A percentile compares a stretch with the other conserved stretches of the same genome.
Evolutionary conservation across 2,329 filamentous ascomycete genomes (phyloP).

Genomic region (Exophiala aquamarina): DNA sequence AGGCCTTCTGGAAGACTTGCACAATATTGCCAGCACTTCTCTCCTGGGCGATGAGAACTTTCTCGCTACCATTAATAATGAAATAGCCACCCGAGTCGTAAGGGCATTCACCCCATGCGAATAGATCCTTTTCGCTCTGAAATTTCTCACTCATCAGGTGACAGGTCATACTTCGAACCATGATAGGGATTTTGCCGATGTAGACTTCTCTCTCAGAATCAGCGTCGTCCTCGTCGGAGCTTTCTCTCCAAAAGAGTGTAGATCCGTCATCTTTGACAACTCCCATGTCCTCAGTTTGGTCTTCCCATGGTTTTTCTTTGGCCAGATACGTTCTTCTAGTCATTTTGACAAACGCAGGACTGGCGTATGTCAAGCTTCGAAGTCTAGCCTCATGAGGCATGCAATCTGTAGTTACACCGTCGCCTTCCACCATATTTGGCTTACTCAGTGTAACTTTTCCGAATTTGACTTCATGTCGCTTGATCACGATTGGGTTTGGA

Average conservation of each 20-base stretch:
- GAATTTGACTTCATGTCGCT: conserved; percentile 93
- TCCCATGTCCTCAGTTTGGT: conserved; percentile 60
- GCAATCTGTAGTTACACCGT: conserved; percentile 81
- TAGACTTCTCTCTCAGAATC: conserved; percentile 72
- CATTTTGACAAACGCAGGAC: conserved; percentile 86
- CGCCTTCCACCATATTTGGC: conserved; percentile 88
- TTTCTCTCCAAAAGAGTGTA: conserved; percentile 31
- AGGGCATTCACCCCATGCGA: conserved; percentile 91
- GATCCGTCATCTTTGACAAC: conserved; percentile 43
- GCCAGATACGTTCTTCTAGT: conserved; percentile 81
- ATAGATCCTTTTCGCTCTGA: conserved; percentile 74
- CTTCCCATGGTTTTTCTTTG: conserved; percentile 71
- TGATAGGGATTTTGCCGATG: conserved; percentile 93
- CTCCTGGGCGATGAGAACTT: conserved; percentile 96
- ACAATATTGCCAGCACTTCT: conserved; percentile 97
- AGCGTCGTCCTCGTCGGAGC: conserved; percentile 49
- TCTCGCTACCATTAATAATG: conserved; percentile 98
- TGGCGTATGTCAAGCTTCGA: conserved; percentile 93
- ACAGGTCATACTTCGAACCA: conserved; percentile 97
- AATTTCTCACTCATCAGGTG: conserved; percentile 55
- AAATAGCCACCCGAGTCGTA: conserved; percentile 99
- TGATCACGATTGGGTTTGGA: conserved; percentile 73
- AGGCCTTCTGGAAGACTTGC: conserved; percentile 97
- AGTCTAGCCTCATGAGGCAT: conserved; percentile 93
- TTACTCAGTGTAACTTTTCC: conserved; percentile 85